phyloP scores from a whole-genome alignment of 441 rosid genomes.

The Geranium incanum region DNA sequence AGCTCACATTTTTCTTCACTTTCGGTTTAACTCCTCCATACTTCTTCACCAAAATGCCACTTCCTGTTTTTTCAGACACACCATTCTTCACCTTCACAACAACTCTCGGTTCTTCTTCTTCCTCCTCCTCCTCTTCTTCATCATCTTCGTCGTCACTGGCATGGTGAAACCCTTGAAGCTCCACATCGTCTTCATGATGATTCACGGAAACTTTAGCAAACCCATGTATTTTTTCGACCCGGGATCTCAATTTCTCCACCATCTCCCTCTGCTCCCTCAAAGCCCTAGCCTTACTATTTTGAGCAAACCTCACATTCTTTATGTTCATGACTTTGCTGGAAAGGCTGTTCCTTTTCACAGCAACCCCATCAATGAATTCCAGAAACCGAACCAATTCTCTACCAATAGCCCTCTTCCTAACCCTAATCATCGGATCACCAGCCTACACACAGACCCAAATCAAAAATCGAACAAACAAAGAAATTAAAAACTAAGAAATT shows the following conservation, averaged over 20 bases:
- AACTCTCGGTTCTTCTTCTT: constrained; percentile 14
- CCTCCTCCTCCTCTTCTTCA: constrained; percentile 26
- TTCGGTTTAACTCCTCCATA: constrained; percentile 32
- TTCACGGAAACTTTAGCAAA: constrained; percentile 34
- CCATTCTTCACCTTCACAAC: constrained; percentile 9
- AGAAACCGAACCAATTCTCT: constrained; percentile 56
- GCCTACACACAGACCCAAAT: constrained; percentile 34
- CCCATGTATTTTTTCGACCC: constrained; percentile 36
- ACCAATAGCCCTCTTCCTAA: constrained; percentile 63
- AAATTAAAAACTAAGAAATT: background rate
- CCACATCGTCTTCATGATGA: constrained; percentile 49
- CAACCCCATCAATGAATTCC: constrained; percentile 51
- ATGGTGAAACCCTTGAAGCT: constrained; percentile 62
- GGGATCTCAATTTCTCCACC: constrained; percentile 36
- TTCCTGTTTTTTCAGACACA: constrained; percentile 13
- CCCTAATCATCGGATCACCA: constrained; percentile 68
- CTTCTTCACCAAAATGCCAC: constrained; percentile 23
- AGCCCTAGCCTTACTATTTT: constrained; percentile 26
- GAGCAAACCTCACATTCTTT: constrained; percentile 29
- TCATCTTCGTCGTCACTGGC: constrained; percentile 31
- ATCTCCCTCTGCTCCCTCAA: constrained; percentile 27
- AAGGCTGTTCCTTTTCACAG: constrained; percentile 29
- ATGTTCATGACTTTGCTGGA: constrained; percentile 30
- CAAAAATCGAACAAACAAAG: background rate
- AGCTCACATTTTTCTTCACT: constrained; percentile 45